These are phyloP conservation scores for Lachancea thermotolerans DNA, from an alignment of 805 yeast genomes.

Conservation along the genomic window DNA sequence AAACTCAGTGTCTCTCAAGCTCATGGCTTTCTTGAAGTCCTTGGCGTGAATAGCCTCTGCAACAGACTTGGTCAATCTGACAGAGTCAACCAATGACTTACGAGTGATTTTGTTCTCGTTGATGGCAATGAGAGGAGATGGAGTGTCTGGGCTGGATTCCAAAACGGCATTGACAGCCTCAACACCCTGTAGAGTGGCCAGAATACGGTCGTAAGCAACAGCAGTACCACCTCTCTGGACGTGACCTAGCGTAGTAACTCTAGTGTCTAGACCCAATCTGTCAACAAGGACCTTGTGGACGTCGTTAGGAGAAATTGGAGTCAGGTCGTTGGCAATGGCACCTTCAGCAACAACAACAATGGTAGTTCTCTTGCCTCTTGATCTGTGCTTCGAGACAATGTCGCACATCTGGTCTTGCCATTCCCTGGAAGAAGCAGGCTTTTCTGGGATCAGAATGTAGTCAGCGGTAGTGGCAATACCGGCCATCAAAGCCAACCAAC, in stretches of 20 bases:
- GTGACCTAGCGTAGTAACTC: constrained; percentile 93
- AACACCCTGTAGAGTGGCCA: constrained; percentile 95
- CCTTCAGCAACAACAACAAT: constrained; percentile 98
- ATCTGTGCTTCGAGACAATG: constrained; percentile 72
- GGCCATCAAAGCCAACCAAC: constrained; percentile 97
- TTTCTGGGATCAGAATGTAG: constrained; percentile 88
- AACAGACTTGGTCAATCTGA: constrained; percentile 76
- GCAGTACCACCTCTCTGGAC: constrained; percentile 99
- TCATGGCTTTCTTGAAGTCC: constrained; percentile 82
- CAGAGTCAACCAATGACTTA: constrained; percentile 85
- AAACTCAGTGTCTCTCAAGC: constrained; percentile 81
- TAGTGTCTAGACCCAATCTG: constrained; percentile 82
- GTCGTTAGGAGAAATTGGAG: constrained; percentile 71
- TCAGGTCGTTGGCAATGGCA: constrained; percentile 75
- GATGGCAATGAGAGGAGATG: constrained; percentile 91
- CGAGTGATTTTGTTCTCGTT: constrained; percentile 81
- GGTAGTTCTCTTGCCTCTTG: constrained; percentile 85
- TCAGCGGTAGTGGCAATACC: constrained; percentile 97
- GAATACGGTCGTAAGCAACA: constrained; percentile 84
- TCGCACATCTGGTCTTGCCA: constrained; percentile 80
- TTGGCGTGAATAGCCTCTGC: constrained; percentile 76
- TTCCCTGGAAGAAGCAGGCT: constrained; percentile 64
- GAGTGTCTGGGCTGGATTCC: constrained; percentile 80
- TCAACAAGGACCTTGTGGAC: constrained; percentile 79
- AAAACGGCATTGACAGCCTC: constrained; percentile 94